A percentile compares a stretch with the other conserved stretches of the same genome.
phyloP scores from a whole-genome alignment of 2,329 filamentous ascomycete genomes.

The Penicillium concentricum region DNA sequence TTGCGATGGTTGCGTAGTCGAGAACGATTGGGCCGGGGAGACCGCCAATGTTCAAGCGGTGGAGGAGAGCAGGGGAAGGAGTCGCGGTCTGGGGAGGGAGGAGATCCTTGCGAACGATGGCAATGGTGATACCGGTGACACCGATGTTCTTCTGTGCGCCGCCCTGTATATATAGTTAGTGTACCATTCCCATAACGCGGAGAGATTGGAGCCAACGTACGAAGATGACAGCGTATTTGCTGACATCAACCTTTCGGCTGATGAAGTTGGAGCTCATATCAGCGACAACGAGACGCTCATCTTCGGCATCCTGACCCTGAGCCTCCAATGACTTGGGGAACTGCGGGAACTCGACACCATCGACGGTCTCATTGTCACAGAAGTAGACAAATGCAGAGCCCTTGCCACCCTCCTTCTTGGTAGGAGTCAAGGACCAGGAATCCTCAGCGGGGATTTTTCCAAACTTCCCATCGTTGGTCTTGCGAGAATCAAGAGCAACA shows the following conservation, averaged over 20 bases:
- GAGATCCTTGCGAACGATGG: slow-evolving; percentile 77
- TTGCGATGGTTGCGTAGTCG: slow-evolving; percentile 78
- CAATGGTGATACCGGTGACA: slow-evolving; percentile 79
- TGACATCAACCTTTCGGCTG: slow-evolving; percentile 71
- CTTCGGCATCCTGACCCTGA: slow-evolving; percentile 56
- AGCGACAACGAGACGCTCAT: slow-evolving; percentile 75
- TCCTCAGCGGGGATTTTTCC: slow-evolving; percentile 76
- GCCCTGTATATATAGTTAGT: slow-evolving; percentile 38
- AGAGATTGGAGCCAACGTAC: slow-evolving; percentile 47
- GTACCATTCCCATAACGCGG: neutral
- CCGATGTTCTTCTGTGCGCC: slow-evolving; percentile 95
- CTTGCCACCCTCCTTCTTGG: slow-evolving; percentile 54
- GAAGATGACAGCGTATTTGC: slow-evolving; percentile 81
- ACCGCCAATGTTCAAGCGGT: slow-evolving; percentile 72
- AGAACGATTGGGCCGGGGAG: slow-evolving; percentile 66
- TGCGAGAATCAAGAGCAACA: slow-evolving; percentile 65
- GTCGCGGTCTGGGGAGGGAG: slow-evolving; percentile 66
- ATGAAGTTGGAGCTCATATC: slow-evolving; percentile 97
- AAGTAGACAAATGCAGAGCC: slow-evolving; percentile 73
- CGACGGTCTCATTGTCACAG: slow-evolving; percentile 78
- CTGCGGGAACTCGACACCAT: slow-evolving; percentile 82
- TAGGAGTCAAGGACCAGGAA: slow-evolving; percentile 69
- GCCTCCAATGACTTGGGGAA: slow-evolving; percentile 65
- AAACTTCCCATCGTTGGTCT: slow-evolving; percentile 74
- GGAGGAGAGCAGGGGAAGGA: slow-evolving; percentile 67